These are phyloP conservation scores for Drechmeria coniospora DNA, from an alignment of 2,329 filamentous ascomycete species.

Conservation along the genomic window DNA sequence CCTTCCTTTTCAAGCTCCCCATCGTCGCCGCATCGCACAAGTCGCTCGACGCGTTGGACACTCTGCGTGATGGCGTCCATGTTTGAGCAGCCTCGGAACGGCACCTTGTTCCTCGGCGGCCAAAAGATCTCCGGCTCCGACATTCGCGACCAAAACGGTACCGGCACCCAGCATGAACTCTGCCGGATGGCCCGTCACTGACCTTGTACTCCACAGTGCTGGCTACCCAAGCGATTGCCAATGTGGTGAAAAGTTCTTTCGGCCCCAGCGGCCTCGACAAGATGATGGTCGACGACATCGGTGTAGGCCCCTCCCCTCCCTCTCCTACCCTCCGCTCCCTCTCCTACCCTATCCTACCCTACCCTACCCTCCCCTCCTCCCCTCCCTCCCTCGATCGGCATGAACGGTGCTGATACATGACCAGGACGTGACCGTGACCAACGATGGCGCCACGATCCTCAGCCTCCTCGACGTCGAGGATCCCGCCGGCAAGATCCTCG, in stretches of 20 bases:
- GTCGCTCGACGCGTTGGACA: constrained; percentile 5
- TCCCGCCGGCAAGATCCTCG: constrained; percentile 93
- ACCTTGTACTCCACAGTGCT: constrained; percentile 49
- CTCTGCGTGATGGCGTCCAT: constrained; percentile 65
- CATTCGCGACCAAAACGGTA: constrained; percentile 93
- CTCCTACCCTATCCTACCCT: no score
- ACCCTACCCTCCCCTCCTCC: no score
- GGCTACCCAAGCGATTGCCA: constrained; percentile 91
- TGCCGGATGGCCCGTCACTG: constrained; percentile 1
- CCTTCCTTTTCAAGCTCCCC: constrained; percentile 1
- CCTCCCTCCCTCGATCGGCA: no score
- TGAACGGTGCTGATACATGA: background rate
- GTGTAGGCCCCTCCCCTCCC: constrained; percentile 37
- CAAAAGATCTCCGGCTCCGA: constrained; percentile 95
- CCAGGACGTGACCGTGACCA: constrained; percentile 94
- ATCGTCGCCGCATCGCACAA: constrained; percentile 2
- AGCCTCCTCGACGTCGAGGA: constrained; percentile 93
- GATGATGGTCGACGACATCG: constrained; percentile 99
- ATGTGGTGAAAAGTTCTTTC: constrained; percentile 98
- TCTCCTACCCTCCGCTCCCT: background rate
- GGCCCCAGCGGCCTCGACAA: constrained; percentile 94
- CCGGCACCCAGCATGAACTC: constrained; percentile 8
- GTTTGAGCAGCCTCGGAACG: constrained; percentile 89
- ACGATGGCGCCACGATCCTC: constrained; percentile 95
- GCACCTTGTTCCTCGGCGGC: constrained; percentile 91